Base-by-base conservation (phyloP, 2,329 filamentous ascomycete genomes). In the Diaporthe sp. region DNA sequence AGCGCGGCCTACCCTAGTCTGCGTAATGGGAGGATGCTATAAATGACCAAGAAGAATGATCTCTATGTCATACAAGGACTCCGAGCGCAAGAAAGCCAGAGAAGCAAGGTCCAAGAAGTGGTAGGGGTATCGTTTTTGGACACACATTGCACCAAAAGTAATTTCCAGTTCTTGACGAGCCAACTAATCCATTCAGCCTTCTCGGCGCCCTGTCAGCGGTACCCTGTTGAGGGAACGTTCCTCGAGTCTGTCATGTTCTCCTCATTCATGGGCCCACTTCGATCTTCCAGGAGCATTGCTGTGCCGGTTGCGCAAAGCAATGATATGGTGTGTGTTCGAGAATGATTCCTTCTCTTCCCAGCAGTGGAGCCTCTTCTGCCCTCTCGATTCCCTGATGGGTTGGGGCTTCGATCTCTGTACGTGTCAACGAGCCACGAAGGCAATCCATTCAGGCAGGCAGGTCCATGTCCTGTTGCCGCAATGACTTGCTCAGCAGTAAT, bases 71-170 rank as follows among this genome's bases (percentile, higher is more conserved):
- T 42, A 55, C 4, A 42, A 42, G 8, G 42, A 31, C n/a, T 53
- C n/a, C 17, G n/a, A 34, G 42, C 22, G 15, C 46, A 39, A 55
- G 22, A 61, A 42, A n/a, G 49, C n/a, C n/a, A 15, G 9, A 42
- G 49, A 55, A 70, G 49, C 34, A 70, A 12, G 34, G 65, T 39
- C 28, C 34, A 55, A 28, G 49, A 55, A 28, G n/a, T 55, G 39
- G 49, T 70, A 42, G 49, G 65, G 62, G 65, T 70, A 70, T 70
- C 65, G 49, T 70, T 42, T 42, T 55, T 55, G 42, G 65, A 28
- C 13, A 55, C 31, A 44, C n/a, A 42, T 70, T 42, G 49, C 49
- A 70, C 49, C 15, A 42, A 70, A 42, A 70, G 15, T 70, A 15
- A 25, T 55, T 55, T 55, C 49, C 65, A 42, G 49, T 55, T 51